Percentiles rank a stretch among this genome's conserved stretches.
Conservation (phyloP, 2,329 filamentous ascomycete species). For the Blastomyces parvus region DNA sequence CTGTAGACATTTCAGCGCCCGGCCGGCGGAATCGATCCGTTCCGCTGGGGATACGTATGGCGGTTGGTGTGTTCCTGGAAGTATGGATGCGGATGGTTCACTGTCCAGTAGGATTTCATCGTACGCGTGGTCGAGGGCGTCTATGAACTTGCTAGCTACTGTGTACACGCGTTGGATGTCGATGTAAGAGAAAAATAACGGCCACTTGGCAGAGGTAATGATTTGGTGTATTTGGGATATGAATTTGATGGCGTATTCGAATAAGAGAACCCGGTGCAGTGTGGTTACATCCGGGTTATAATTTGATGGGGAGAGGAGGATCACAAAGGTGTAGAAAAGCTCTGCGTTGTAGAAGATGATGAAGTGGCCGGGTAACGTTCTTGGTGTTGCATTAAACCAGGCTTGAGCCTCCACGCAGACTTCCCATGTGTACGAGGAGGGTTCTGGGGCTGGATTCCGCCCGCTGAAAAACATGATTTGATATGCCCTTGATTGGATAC, state of each 20-base stretch:
- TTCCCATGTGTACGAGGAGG: slow-evolving; percentile 42
- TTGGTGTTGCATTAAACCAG: slow-evolving; percentile 71
- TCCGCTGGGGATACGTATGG: slow-evolving; percentile 25
- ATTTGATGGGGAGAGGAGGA: slow-evolving; percentile 73
- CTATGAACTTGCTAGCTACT: slow-evolving; percentile 49
- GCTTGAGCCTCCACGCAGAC: slow-evolving; percentile 51
- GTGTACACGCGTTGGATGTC: slow-evolving; percentile 79
- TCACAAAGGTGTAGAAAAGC: slow-evolving; percentile 80
- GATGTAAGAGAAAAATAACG: slow-evolving; percentile 71
- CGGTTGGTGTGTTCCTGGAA: slow-evolving; percentile 26
- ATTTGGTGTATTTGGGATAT: slow-evolving; percentile 63
- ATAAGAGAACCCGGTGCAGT: slow-evolving; percentile 70
- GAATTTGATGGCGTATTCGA: slow-evolving; percentile 78
- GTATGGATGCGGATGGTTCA: slow-evolving; percentile 20
- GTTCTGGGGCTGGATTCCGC: slow-evolving; percentile 56
- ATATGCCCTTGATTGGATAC: slow-evolving; percentile 80
- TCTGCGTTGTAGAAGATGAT: slow-evolving; percentile 77
- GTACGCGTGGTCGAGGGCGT: slow-evolving; percentile 46
- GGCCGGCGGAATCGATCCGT: slow-evolving; percentile 27
- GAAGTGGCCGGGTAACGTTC: slow-evolving; percentile 54
- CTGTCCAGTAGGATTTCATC: slow-evolving; percentile 34
- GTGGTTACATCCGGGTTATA: slow-evolving; percentile 60
- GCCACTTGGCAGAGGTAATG: slow-evolving; percentile 49
- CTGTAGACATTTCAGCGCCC: slow-evolving; percentile 26
- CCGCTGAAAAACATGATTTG: slow-evolving; percentile 77